Evolutionary conservation across 441 rosid species (phyloP).

Genomic region (Biscutella laevigata): DNA sequence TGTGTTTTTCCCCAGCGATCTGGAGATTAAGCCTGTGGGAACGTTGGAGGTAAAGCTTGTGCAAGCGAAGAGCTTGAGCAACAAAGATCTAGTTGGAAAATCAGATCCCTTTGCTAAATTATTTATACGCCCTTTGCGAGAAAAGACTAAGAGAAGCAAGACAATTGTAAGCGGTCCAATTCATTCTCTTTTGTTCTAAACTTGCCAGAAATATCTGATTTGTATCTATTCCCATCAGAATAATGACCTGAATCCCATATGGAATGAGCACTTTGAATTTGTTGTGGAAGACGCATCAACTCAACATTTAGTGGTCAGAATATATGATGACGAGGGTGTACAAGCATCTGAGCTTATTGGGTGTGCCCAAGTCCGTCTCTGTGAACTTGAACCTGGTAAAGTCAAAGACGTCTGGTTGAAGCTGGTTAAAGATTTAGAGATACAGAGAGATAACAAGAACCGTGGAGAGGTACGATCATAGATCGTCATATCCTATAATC

Average conservation of each 20-base stretch:
- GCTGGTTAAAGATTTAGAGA: conserved; percentile 85
- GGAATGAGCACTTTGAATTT: conserved; percentile 95
- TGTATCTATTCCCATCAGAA: conserved; percentile 38
- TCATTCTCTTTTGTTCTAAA: background rate
- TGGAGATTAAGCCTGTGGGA: conserved; percentile 90
- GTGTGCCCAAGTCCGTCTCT: conserved; percentile 54
- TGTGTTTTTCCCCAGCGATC: conserved; percentile 42
- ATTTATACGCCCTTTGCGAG: conserved; percentile 71
- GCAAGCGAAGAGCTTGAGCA: conserved; percentile 72
- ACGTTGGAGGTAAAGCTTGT: conserved; percentile 89
- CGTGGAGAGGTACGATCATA: conserved; percentile 75
- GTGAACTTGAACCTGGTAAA: conserved; percentile 84
- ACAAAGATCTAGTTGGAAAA: conserved; percentile 88
- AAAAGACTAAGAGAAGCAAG: conserved; percentile 66
- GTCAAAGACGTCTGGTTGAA: conserved; percentile 93
- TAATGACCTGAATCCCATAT: conserved; percentile 83
- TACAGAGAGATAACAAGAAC: conserved; percentile 84
- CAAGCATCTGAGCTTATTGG: conserved; percentile 85
- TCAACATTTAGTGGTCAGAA: conserved; percentile 69
- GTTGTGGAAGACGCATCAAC: conserved; percentile 77
- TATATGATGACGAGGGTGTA: conserved; percentile 88
- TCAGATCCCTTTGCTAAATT: conserved; percentile 91
- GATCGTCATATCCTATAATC: background rate
- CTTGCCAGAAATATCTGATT: conserved; percentile 2
- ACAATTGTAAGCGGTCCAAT: conserved; percentile 50